Base-by-base conservation (phyloP, 1,284 basidiomycete genomes). In the Hemileia vastatrix region DNA sequence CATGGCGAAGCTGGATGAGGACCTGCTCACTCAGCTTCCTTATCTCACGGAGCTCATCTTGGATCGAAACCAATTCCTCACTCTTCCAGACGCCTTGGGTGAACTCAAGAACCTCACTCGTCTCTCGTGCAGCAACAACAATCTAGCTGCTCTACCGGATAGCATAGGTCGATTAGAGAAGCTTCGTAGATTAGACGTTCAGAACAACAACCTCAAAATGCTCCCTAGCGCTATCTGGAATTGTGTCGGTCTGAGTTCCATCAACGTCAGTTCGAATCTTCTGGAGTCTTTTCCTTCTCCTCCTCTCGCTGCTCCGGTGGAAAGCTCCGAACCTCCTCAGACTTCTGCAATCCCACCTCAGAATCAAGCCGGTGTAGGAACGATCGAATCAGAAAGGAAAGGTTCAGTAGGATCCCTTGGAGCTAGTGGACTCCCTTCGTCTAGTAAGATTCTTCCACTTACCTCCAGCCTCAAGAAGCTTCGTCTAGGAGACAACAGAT, bases 241-340 rank as follows among this genome's bases (percentile, higher is more conserved):
- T 47, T 97, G 93, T 76, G 80, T 83, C 0, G 83, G 81, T 3
- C 79, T 98, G 49, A 77, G 78, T 52, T 79, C 82, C 50, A 81
- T 97, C 74, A 98, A 97, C 70, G 83, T 87, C 52, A 90, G 88
- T 6, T 93, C 90, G 13, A 98, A 98, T 73, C 77, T 93, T 36
- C 78, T 98, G 54, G 83, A 83, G 50, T 79, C 80, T 0, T 88
- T 90, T 81, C 83, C 85, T 31, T 81, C 86, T 56, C 86, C 85
- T 0, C 82, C 83, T 0, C 66, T 70, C 3, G 65, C 70, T 15
- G 24, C 6, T 5, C 18, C 19, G 15, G 31, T 24, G 13, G 53
- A 24, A n/a, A 44, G 23, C 21, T 48, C 44, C n/a, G 33, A 24
- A 51, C 18, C 36, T 21, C 43, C 19, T 19, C 18, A 40, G 31